Evolutionary conservation across 805 yeast species (phyloP).

Genomic region (Blastobotrys mokoenaii): DNA sequence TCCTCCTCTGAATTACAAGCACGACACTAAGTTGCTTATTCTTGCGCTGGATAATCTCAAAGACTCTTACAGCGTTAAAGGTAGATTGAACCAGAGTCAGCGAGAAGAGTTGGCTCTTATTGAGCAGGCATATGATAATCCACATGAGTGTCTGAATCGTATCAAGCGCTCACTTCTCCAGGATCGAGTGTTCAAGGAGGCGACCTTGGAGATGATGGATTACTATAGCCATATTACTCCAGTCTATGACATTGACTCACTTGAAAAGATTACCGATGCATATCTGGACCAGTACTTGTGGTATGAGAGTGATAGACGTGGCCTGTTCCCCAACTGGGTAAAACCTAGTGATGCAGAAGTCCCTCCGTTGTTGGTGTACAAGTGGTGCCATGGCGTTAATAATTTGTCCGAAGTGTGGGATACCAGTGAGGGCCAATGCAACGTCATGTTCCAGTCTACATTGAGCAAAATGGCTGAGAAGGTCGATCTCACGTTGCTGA

Average conservation of each 20-base stretch:
- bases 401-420: conserved; percentile 76
- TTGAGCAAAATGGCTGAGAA: conserved; percentile 70
- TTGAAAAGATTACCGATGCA: conserved; percentile 94
- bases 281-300: conserved; percentile 91
- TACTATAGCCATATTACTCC: conserved; percentile 78
- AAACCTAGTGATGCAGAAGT: conserved; percentile 92
- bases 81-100: conserved; percentile 75
- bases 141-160: conserved; percentile 83
- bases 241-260: conserved; percentile 79
- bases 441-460: conserved; percentile 76
- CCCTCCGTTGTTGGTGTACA: conserved; percentile 84
- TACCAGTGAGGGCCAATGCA: conserved; percentile 59
- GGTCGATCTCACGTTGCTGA: conserved; percentile 78
- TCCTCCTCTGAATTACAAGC: conserved; percentile 86
- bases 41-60: conserved; percentile 84
- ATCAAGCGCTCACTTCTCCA: conserved; percentile 75
- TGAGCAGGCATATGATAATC: conserved; percentile 95
- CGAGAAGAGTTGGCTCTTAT: conserved; percentile 88
- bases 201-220: conserved; percentile 82
- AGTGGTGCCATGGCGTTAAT: conserved; percentile 90
- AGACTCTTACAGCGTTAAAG: conserved; percentile 66
- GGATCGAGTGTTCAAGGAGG: conserved; percentile 88
- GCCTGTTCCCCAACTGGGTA: conserved; percentile 90
- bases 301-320: conserved; percentile 87
- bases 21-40: conserved; percentile 83